Base-by-base conservation (phyloP, 306 rosid species). In the Fagus crenata region DNA sequence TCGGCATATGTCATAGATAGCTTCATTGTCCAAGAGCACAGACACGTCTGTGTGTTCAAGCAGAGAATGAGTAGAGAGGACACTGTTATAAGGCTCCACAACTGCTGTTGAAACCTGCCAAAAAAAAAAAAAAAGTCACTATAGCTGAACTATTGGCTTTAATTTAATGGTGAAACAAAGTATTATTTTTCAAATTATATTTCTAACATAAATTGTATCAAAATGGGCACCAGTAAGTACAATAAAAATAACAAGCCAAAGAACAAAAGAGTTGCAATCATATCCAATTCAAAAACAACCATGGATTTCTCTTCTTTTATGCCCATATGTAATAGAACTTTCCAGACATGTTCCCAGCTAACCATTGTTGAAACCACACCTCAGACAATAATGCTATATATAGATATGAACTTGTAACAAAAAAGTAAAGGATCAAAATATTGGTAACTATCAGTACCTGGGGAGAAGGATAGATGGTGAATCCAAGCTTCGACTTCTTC, bases 401-500 rank as follows among this genome's bases (percentile, higher is more conserved):
- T 8, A 4, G 2, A 22, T 22, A 22, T 22, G 5, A 9, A 12
- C 4, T 28, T 11, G 3, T 31, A 28, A 8, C 65, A 59, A 28
- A 58, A 22, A 36, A 22, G 65, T 59, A 31, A 31, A 28, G 42
- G 67, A 17, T 2, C 14, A 33, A 17, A 17, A 22, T 18, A 60
- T 46, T 33, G 49, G 15, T 35, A 77, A 69, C 55, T 64, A n/a
- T 40, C 61, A 32, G 73, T 83, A 93, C 97, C 98, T 95, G 98
- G 8, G 98, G 98, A n/a, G 98, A 95, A 60, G 98, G 98, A 65
- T 92, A 95, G 83, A 95, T 95, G 78, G 98, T 90, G 89, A 95
- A 95, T 4, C 98, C 98, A 6, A 95, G 90, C 87, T 95, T 95
- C 0, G 98, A 93, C 65, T 93, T 93, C 80, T 93, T 93, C 8